Percentiles rank a stretch among this genome's conserved stretches.
Evolutionary conservation across 2,329 filamentous ascomycete species (phyloP).

Genomic region (Leptographium lundbergii): DNA sequence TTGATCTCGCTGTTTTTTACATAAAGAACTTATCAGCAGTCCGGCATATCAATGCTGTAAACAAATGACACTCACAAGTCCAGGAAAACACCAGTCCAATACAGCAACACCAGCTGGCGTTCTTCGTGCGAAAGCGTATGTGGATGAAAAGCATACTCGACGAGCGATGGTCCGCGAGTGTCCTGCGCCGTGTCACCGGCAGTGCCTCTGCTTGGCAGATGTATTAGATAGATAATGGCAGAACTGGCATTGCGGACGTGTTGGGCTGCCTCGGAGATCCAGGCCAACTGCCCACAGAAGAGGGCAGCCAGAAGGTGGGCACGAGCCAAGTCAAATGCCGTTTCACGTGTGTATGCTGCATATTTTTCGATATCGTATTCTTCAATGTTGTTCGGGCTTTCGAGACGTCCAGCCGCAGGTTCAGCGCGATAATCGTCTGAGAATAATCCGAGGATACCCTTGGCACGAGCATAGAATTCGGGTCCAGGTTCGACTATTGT

Average conservation of each 20-base stretch:
- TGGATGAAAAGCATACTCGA: slow-evolving; percentile 4
- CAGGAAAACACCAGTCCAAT: slow-evolving; percentile 10
- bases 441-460: slow-evolving; percentile 2
- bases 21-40: not conserved
- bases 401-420: too few species aligned
- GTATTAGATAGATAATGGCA: slow-evolving; percentile 3
- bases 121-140: slow-evolving; percentile 3
- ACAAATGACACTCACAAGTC: slow-evolving; percentile 7
- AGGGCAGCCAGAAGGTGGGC: slow-evolving; percentile 10
- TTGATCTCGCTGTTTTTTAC: slow-evolving; percentile 5
- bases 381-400: not conserved
- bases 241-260: slow-evolving; percentile 6
- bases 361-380: not conserved
- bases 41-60: not conserved
- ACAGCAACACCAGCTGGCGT: slow-evolving; percentile 7
- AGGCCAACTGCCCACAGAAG: slow-evolving; percentile 9
- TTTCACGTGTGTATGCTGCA: not conserved
- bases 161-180: not conserved
- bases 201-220: not conserved
- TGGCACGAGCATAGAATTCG: slow-evolving; percentile 6
- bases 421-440: not conserved
- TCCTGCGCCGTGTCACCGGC: not conserved
- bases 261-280: slow-evolving; percentile 4
- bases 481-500: slow-evolving; percentile 3
- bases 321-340: slow-evolving; percentile 8